Conservation (phyloP, 352 stramenopile genomes). For the Phytophthora sp. region DNA sequence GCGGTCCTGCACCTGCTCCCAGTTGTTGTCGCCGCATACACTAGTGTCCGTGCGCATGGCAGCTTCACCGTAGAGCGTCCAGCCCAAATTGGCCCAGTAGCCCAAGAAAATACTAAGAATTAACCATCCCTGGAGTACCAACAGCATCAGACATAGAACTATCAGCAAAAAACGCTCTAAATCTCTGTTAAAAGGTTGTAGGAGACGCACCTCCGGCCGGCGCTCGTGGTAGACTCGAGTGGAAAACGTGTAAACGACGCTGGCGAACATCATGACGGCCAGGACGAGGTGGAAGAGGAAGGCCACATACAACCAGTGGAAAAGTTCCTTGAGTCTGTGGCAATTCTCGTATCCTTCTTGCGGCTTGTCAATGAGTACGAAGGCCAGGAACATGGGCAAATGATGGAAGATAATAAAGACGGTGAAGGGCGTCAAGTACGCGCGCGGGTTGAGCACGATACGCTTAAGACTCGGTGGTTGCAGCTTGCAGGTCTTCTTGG, state of each 20-base stretch:
- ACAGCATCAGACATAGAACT: too few species aligned
- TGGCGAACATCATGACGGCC: conserved; percentile 45
- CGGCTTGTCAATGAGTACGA: conserved; percentile 46
- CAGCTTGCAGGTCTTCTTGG: conserved; percentile 19
- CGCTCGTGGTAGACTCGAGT: conserved; percentile 62
- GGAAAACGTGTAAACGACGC: conserved; percentile 54
- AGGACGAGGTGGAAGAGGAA: conserved; percentile 61
- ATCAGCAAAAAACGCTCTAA: conserved; percentile 1
- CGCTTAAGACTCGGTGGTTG: conserved; percentile 56
- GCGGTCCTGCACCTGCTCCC: conserved; percentile 58
- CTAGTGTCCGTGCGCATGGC: conserved; percentile 58
- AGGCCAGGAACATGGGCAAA: conserved; percentile 70
- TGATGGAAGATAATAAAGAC: conserved; percentile 68
- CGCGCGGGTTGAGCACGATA: conserved; percentile 79
- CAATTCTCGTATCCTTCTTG: conserved; percentile 47
- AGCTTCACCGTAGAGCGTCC: conserved; percentile 64
- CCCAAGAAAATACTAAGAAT: conserved; percentile 68
- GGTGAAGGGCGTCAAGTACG: conserved; percentile 70
- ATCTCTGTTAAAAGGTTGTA: not conserved
- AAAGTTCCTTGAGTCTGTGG: conserved; percentile 54
- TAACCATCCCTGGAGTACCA: conserved; percentile 41
- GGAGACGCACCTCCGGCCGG: conserved; percentile 46
- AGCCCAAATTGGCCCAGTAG: conserved; percentile 61
- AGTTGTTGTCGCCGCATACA: conserved; percentile 51
- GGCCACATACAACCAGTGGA: conserved; percentile 57